Percentiles rank a stretch among this genome's conserved stretches.
phyloP scores from a whole-genome alignment of 2,329 filamentous ascomycete species.

The Grosmannia serpens region DNA sequence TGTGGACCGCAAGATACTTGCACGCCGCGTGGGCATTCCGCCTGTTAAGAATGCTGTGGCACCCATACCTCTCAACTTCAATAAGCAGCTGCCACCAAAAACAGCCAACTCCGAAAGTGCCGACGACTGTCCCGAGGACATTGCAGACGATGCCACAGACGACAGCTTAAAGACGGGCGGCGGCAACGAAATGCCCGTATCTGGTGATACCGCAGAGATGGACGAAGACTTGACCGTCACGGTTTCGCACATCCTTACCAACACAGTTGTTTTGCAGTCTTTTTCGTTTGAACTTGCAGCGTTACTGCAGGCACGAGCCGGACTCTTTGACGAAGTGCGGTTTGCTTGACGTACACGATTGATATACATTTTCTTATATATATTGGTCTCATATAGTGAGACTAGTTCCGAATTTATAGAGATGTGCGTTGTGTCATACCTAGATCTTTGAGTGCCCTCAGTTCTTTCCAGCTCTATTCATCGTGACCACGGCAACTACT shows the following conservation, averaged over 20 bases:
- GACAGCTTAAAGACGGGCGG: constrained; percentile 5
- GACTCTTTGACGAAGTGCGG: constrained; percentile 64
- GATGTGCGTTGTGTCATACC: too few species aligned
- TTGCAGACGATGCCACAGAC: background rate
- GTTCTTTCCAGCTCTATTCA: background rate
- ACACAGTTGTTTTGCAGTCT: constrained; percentile 67
- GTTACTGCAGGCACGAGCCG: constrained; percentile 61
- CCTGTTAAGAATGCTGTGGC: constrained; percentile 22
- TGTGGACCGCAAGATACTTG: constrained; percentile 50
- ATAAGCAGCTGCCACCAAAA: constrained; percentile 20
- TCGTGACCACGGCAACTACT: background rate
- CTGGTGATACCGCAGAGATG: constrained; percentile 9
- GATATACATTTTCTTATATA: background rate
- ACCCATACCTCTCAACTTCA: constrained; percentile 36
- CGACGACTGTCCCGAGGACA: background rate
- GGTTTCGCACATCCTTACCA: constrained; percentile 69
- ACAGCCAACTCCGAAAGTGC: constrained; percentile 2
- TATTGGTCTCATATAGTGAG: background rate
- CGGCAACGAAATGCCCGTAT: constrained; percentile 7
- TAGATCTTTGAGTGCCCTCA: background rate
- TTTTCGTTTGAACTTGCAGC: constrained; percentile 70
- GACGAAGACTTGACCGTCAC: constrained; percentile 39
- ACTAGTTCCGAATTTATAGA: background rate
- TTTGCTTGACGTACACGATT: constrained; percentile 34
- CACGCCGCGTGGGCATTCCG: constrained; percentile 40